A percentile compares a stretch with the other conserved stretches of the same genome.
Evolutionary conservation across 306 rosid genomes (phyloP).

Genomic region (Arachis hypogaea): DNA sequence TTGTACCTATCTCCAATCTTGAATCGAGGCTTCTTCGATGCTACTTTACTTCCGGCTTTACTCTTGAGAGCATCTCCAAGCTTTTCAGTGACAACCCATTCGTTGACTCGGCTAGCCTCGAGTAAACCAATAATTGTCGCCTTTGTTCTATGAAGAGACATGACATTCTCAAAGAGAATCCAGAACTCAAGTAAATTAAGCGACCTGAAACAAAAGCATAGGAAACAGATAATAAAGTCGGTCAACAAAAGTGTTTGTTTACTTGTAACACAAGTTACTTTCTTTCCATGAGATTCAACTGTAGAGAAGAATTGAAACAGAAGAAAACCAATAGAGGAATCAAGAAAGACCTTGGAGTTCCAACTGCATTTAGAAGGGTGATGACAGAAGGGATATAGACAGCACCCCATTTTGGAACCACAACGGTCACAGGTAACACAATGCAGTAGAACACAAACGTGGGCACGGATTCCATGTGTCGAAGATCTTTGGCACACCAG

Average conservation of each 20-base stretch:
- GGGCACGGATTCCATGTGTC: background rate
- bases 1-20: constrained; percentile 82
- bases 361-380: constrained; percentile 85
- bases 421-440: constrained; percentile 84
- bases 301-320: background rate
- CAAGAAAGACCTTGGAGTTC: constrained; percentile 74
- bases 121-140: constrained; percentile 86
- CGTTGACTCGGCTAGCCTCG: constrained; percentile 84
- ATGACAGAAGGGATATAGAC: constrained; percentile 83
- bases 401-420: constrained; percentile 92
- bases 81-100: constrained; percentile 97
- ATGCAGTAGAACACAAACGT: constrained; percentile 85
- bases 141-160: constrained; percentile 89
- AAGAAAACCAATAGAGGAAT: background rate
- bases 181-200: constrained; percentile 79
- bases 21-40: constrained; percentile 63
- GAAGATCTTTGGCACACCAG: no score
- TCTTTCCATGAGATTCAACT: constrained; percentile 1
- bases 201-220: constrained; percentile 58
- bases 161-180: constrained; percentile 91
- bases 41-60: constrained; percentile 56
- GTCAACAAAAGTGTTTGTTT: background rate
- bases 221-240: background rate
- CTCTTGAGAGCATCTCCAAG: constrained; percentile 79
- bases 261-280: constrained; percentile 35